Base-by-base conservation (phyloP, 108 stramenopile genomes). In the Mediolabrus comicus region DNA sequence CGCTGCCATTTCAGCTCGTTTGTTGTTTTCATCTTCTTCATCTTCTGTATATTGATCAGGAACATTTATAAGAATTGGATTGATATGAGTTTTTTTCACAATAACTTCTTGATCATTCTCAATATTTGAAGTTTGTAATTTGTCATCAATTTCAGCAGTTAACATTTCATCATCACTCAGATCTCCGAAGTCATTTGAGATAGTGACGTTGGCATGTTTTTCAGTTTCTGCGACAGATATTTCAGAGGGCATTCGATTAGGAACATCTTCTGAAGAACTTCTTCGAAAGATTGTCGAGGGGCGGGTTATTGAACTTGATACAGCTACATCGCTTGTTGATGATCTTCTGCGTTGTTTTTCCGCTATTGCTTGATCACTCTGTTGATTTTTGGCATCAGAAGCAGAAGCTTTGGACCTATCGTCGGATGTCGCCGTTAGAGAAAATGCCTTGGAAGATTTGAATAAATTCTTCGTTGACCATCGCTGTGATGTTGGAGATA, bases 21-120 rank as follows among this genome's bases (percentile, higher is more conserved):
- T 66, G 77, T 53, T n/a, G 38, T 16, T 61, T 31, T 51, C 59
- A 26, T 28, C 26, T 26, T 35, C 34, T 11, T 29, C 22, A 11
- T 49, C 27, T 10, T 41, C 39, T 3, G 17, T 38, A 5, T 11
- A 51, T 49, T 51, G 49, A 17, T 59, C 69, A 24, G 69, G 69
- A 24, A 70, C 39, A 26, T 59, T 34, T 59, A 86, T 80, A 10
- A 85, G 79, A 59, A 86, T 84, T 8, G 86, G 84, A 69, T 85
- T 80, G 10, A 86, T 59, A 0, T 34, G 34, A 57, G 33, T 61
- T 59, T 60, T 35, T 60, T 85, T 85, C 28, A 71, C 51, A 31
- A 77, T 71, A 27, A 79, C 66, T 19, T 81, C 84, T 57, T 74
- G 67, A 31, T 33, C 49, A 19, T 32, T 33, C 58, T 49, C 57